phyloP scores from a whole-genome alignment of 23 red algal genomes.

The Gracilaria vermiculophylla region DNA sequence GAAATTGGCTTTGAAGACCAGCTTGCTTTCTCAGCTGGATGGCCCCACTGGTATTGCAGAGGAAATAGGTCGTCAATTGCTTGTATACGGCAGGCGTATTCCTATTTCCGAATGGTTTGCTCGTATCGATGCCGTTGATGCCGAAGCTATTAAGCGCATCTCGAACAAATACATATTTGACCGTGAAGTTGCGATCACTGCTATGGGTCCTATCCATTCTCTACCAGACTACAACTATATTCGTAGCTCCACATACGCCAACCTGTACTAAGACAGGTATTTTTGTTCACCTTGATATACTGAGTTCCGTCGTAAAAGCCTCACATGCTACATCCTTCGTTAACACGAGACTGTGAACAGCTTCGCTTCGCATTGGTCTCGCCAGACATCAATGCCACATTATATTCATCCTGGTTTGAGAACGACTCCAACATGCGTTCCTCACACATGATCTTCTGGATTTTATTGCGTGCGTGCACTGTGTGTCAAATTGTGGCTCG shows the following conservation, averaged over 20 bases:
- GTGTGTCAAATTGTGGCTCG: no score
- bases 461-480: no score
- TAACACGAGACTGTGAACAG: background rate
- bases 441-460: background rate
- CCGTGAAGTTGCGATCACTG: constrained; percentile 87
- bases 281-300: background rate
- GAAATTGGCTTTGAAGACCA: constrained; percentile 92
- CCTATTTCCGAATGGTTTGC: constrained; percentile 95
- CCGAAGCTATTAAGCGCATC: constrained; percentile 77
- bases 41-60: constrained; percentile 85
- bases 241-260: constrained; percentile 88
- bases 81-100: constrained; percentile 91
- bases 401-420: background rate
- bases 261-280: constrained; percentile 63
- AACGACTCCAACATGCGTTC: background rate
- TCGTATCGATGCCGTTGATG: constrained; percentile 93
- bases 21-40: constrained; percentile 77
- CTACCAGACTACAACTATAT: constrained; percentile 95
- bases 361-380: background rate
- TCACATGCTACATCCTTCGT: no score
- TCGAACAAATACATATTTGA: constrained; percentile 97
- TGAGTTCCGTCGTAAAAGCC: background rate
- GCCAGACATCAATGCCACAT: background rate
- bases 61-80: constrained; percentile 92
- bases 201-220: constrained; percentile 89